phyloP scores from a whole-genome alignment of 306 rosid species.

The Acacia crassicarpa region DNA sequence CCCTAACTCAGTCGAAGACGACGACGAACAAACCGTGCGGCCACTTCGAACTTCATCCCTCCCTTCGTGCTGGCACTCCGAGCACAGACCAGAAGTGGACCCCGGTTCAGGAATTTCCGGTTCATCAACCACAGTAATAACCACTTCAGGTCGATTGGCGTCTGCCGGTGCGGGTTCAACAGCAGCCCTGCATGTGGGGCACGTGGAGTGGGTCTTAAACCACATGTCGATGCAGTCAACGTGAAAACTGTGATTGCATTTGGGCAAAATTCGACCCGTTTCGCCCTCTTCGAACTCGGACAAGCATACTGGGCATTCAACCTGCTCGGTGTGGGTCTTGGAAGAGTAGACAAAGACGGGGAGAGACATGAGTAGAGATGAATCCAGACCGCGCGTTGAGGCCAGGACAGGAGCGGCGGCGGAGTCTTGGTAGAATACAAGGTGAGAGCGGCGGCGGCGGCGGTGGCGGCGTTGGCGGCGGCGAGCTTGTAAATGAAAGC shows the following conservation, averaged over 20 bases:
- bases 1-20: slow-evolving; percentile 46
- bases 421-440: slow-evolving; percentile 46
- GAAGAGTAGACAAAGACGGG: slow-evolving; percentile 57
- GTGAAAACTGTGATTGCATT: slow-evolving; percentile 70
- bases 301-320: slow-evolving; percentile 84
- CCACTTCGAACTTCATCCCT: slow-evolving; percentile 16
- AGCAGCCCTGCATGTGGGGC: slow-evolving; percentile 74
- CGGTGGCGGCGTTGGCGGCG: slow-evolving; percentile 62
- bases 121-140: slow-evolving; percentile 31
- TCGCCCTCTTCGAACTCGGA: slow-evolving; percentile 72
- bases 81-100: slow-evolving; percentile 45
- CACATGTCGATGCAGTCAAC: slow-evolving; percentile 89
- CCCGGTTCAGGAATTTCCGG: slow-evolving; percentile 32
- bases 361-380: slow-evolving; percentile 49
- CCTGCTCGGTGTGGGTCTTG: slow-evolving; percentile 31
- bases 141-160: slow-evolving; percentile 23
- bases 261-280: slow-evolving; percentile 73
- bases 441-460: slow-evolving; percentile 47
- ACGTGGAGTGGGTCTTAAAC: slow-evolving; percentile 81
- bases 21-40: slow-evolving; percentile 9
- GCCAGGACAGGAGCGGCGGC: neutral
- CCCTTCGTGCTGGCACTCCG: slow-evolving; percentile 31
- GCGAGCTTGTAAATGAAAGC: slow-evolving; percentile 64
- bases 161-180: slow-evolving; percentile 44
- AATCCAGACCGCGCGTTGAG: slow-evolving; percentile 57